Base-by-base conservation (phyloP, 768 basidiomycete genomes). In the Lentinula lateritia region DNA sequence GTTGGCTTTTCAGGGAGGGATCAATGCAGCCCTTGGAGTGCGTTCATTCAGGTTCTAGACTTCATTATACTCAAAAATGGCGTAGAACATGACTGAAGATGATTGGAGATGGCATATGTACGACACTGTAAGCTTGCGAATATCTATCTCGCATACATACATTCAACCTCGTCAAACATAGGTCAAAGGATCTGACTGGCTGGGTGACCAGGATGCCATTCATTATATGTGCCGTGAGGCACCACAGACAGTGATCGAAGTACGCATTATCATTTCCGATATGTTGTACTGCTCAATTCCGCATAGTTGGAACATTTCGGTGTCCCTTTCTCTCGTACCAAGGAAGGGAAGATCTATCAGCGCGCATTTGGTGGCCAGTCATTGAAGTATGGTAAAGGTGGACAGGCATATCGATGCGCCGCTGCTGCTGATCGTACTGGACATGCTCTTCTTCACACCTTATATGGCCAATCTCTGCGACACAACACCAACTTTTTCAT, bases 401-500 rank as follows among this genome's bases (percentile, higher is more conserved):
- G 97, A 55, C 97, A 99, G 73, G 97, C 97, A 32, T 98, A 99
- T 75, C 93, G 97, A 64, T 98, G 96, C 72, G 97, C 97, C 56
- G 95, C 97, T 59, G 96, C 96, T 5, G 97, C 97, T 61, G 97
- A 99, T 75, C 92, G 97, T 73, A 99, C 97, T 6, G 97, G 97
- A 32, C 97, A 99, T 71, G 97, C 97, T 20, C 86, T 99, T 71
- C 86, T 99, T 48, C 97, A 99, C 81, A 98, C 96, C 8, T 92
- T 99, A 60, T 99, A 99, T 70, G 97, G 97, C 67, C 97, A 99
- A 80, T 98, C 96, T 62, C 86, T 99, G 63, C 90, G 94, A 62
- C 97, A 99, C 82, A 89, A 98, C 82, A 98, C 97, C 73, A 96
- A 98, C 78, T 99, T 98, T 78, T 99, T 99, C 81, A 98, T 99